Conservation (phyloP, 257 asterid genomes). For the Agastache rugosa region DNA sequence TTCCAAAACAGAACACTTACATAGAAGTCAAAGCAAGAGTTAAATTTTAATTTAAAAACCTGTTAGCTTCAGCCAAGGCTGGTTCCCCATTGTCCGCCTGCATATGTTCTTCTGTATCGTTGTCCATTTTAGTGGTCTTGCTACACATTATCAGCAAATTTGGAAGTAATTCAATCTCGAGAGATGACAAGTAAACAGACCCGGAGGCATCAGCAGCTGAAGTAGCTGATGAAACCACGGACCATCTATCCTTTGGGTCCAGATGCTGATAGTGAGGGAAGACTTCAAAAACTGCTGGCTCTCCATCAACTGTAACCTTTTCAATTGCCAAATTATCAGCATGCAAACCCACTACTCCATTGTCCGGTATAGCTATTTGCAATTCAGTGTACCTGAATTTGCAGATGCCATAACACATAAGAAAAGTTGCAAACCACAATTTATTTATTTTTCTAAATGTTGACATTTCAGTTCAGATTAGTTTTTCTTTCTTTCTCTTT, state of each 20-base stretch:
- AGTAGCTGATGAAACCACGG: slow-evolving; percentile 85
- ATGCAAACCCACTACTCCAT: slow-evolving; percentile 94
- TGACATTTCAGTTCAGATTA: slow-evolving; percentile 10
- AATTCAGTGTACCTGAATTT: slow-evolving; percentile 88
- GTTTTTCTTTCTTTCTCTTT: background rate
- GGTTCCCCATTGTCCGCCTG: slow-evolving; percentile 59
- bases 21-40: slow-evolving; percentile 19
- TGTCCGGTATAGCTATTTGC: slow-evolving; percentile 83
- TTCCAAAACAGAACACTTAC: background rate
- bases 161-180: slow-evolving; percentile 82
- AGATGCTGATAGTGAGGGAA: slow-evolving; percentile 89
- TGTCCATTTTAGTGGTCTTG: slow-evolving; percentile 58
- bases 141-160: slow-evolving; percentile 96
- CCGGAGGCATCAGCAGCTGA: slow-evolving; percentile 99
- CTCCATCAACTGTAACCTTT: slow-evolving; percentile 89
- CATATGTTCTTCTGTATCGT: slow-evolving; percentile 44
- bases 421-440: slow-evolving; percentile 4
- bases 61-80: slow-evolving; percentile 55
- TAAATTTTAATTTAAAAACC: slow-evolving; percentile 43
- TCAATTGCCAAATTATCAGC: slow-evolving; percentile 97
- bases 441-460: background rate
- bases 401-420: slow-evolving; percentile 33
- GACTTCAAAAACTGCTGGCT: slow-evolving; percentile 87
- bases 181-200: slow-evolving; percentile 84
- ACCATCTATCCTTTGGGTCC: slow-evolving; percentile 94